Percentiles rank a stretch among this genome's conserved stretches.
Evolutionary conservation across 23 red algal genomes (phyloP).

Genomic region (Agarophyton chilense): DNA sequence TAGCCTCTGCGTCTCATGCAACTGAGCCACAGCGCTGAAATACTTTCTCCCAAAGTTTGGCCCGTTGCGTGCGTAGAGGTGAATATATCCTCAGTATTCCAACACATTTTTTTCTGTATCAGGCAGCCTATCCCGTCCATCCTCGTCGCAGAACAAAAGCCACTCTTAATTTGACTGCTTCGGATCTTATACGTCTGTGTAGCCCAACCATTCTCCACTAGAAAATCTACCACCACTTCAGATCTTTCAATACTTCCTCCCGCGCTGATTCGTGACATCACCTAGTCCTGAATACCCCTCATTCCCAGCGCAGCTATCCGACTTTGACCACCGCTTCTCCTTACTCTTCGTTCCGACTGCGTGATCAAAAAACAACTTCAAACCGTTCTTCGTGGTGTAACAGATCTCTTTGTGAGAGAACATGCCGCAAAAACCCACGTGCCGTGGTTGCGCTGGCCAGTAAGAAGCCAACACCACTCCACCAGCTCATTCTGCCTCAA

Average conservation of each 20-base stretch:
- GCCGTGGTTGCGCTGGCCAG: conserved; percentile 31
- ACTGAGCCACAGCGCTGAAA: too few relatives aligned
- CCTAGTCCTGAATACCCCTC: background rate
- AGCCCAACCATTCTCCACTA: background rate
- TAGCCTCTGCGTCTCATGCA: too few relatives aligned
- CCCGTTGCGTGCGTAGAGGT: too few relatives aligned
- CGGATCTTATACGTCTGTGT: background rate
- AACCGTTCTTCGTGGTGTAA: background rate
- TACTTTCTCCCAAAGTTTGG: too few relatives aligned
- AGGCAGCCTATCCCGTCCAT: too few relatives aligned
- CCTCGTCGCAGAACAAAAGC: conserved; percentile 14
- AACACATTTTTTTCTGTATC: too few relatives aligned
- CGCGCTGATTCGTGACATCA: background rate
- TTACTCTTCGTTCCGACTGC: background rate
- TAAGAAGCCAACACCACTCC: background rate
- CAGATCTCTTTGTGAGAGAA: background rate
- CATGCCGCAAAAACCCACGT: background rate
- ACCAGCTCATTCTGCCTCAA: background rate
- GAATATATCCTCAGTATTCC: too few relatives aligned
- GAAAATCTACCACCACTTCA: background rate
- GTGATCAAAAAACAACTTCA: too few relatives aligned
- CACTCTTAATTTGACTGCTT: background rate
- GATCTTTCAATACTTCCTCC: background rate
- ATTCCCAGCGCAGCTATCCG: background rate
- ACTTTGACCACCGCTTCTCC: background rate